Conservation (phyloP, 148 eudicot species). For the Suaeda aralocaspica region DNA sequence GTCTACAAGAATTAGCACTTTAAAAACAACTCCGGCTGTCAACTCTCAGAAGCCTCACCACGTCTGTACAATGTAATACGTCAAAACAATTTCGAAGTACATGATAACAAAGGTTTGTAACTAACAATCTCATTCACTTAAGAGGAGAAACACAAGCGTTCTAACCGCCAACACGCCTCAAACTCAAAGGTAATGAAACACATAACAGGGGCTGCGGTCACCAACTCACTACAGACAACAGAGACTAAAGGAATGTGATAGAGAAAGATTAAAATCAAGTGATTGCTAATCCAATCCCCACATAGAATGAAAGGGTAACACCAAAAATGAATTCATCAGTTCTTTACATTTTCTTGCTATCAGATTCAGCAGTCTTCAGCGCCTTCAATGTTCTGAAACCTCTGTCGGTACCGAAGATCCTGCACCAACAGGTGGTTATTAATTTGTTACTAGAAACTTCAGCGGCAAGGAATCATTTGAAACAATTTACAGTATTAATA, state of each 20-base stretch:
- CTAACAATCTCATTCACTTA: conserved; percentile 11
- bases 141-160: conserved; percentile 9
- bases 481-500: too few relatives aligned
- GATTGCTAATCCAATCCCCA: conserved; percentile 5
- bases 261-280: neutral
- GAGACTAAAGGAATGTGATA: conserved; percentile 2
- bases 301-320: neutral
- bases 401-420: conserved; percentile 76
- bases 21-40: neutral
- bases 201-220: conserved; percentile 13
- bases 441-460: neutral
- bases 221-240: neutral
- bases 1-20: neutral
- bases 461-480: neutral
- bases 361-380: conserved; percentile 44
- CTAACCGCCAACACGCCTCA: conserved; percentile 3
- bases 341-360: conserved; percentile 44
- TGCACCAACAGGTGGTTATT: conserved; percentile 25
- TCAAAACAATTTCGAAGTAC: neutral
- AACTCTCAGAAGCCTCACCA: neutral
- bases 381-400: conserved; percentile 80
- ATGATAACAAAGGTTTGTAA: neutral
- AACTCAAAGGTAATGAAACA: conserved; percentile 12
- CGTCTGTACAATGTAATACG: neutral
- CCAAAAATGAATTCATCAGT: conserved; percentile 16